A percentile compares a stretch with the other conserved stretches of the same genome.
Evolutionary conservation across 441 rosid species (phyloP).

Genomic region (Eutrema salsugineum): DNA sequence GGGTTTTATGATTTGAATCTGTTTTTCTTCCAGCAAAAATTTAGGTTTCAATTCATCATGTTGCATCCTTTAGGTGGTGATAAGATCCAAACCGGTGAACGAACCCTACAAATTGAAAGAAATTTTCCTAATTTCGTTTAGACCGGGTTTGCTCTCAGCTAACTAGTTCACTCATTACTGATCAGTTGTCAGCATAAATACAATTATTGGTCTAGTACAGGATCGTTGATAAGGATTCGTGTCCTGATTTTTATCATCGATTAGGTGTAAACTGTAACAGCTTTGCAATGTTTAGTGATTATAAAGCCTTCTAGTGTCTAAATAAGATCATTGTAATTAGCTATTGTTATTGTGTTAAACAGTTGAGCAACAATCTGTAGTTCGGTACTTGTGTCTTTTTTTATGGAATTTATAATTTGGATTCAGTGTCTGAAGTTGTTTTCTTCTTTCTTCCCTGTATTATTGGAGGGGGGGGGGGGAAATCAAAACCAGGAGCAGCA

Average conservation of each 20-base stretch:
- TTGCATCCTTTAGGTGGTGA: not conserved
- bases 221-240: too few species aligned
- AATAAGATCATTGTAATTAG: not conserved
- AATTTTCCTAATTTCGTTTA: not conserved
- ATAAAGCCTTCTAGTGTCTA: not conserved
- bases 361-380: not conserved
- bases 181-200: too few species aligned
- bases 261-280: not conserved
- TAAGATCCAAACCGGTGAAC: not conserved
- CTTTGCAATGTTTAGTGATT: not conserved
- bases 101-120: not conserved
- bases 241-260: not conserved
- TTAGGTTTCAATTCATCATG: too few species aligned
- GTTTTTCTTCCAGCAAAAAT: too few species aligned
- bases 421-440: not conserved
- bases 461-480: too few species aligned
- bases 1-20: not conserved
- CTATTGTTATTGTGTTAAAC: not conserved
- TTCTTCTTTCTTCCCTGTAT: not conserved
- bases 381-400: not conserved
- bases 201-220: too few species aligned
- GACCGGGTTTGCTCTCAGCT: not conserved
- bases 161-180: not conserved
- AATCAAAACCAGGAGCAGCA: too few species aligned
- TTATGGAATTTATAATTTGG: not conserved